Evolutionary conservation across 495 filamentous ascomycete species (phyloP), one percentile per base, ranked within the genome.

Genomic region (Podospora pseudopauciseta): DNA sequence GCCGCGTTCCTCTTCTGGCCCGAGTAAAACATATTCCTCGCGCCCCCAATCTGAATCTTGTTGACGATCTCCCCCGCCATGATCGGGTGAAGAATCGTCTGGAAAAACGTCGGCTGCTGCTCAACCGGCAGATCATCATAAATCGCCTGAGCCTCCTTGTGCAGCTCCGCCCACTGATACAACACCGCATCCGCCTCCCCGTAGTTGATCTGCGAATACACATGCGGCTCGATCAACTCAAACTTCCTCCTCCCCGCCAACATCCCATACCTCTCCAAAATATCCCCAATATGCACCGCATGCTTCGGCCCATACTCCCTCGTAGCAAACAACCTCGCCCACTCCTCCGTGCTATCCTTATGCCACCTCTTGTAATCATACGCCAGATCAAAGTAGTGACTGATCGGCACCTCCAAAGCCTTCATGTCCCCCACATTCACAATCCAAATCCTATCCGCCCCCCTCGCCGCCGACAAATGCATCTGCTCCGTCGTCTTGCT

Each of bases 351-450:
- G 69, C 82, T 86, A 67, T 85, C 80, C 9, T 85, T 75, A n/a
- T 78, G 78, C 82, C 81, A 90, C 28, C 77, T 72, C 23, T 84
- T 73, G 55, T 84, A 81, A 70, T 91, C 86, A 71, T 91, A 92
- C 3, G 86, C 89, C 62, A 92, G 74, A 67, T 90, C 88, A 67
- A 91, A 76, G 73, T 86, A 90, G 74, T 89, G 87, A 68, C 78
- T 87, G 73, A 92, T 88, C 39, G 89, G 89, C 30, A 90, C 81
- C 76, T 91, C 89, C 5, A 89, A 78, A 4, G 87, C 85, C 74
- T 91, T 91, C 61, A 92, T 78, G 72, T 93, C 90, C 49, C 90
- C 90, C 26, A 93, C 85, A 70, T 92, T 93, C 72, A 92, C 87
- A 56, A 92, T 84, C 90, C 90, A 92, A 68, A 92, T 90, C 32